These are phyloP conservation scores for Theobroma grandiflorum DNA, from an alignment of 441 rosid genomes.

Conservation along the genomic window DNA sequence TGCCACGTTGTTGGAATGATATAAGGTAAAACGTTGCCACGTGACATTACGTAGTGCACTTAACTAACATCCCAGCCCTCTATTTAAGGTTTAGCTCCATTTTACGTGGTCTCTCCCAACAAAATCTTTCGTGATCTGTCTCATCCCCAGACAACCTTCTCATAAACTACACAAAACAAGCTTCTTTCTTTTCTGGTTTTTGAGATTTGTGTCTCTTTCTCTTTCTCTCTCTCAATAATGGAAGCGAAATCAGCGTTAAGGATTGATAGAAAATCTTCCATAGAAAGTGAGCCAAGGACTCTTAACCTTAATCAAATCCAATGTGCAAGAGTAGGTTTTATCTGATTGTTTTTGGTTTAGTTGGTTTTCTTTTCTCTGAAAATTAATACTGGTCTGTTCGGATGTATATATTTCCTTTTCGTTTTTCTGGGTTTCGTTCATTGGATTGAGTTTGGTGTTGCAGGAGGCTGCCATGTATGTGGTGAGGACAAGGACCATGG, in stretches of 20 bases:
- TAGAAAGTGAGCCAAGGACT: constrained; percentile 62
- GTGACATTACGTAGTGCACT: constrained; percentile 32
- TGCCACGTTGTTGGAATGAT: constrained; percentile 18
- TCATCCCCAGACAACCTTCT: background rate
- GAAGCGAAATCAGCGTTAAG: constrained; percentile 21
- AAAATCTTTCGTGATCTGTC: background rate
- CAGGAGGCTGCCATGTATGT: constrained; percentile 63
- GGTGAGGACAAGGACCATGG: constrained; percentile 43
- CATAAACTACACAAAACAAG: background rate
- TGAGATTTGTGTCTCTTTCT: background rate
- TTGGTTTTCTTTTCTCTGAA: background rate
- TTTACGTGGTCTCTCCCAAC: background rate
- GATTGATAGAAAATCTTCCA: constrained; percentile 50
- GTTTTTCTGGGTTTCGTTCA: background rate
- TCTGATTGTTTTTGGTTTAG: background rate
- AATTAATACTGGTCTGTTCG: background rate
- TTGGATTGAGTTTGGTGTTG: background rate
- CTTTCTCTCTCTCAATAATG: constrained; percentile 17
- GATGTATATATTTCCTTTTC: background rate
- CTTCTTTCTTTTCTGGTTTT: background rate
- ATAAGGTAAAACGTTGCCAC: constrained; percentile 18
- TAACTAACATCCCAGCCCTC: background rate
- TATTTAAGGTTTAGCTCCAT: background rate
- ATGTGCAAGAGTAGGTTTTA: constrained; percentile 51
- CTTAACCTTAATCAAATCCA: constrained; percentile 46